A percentile compares a stretch with the other conserved stretches of the same genome.
Evolutionary conservation across 2,329 filamentous ascomycete genomes (phyloP).

Genomic region (Colletotrichum somersetense): DNA sequence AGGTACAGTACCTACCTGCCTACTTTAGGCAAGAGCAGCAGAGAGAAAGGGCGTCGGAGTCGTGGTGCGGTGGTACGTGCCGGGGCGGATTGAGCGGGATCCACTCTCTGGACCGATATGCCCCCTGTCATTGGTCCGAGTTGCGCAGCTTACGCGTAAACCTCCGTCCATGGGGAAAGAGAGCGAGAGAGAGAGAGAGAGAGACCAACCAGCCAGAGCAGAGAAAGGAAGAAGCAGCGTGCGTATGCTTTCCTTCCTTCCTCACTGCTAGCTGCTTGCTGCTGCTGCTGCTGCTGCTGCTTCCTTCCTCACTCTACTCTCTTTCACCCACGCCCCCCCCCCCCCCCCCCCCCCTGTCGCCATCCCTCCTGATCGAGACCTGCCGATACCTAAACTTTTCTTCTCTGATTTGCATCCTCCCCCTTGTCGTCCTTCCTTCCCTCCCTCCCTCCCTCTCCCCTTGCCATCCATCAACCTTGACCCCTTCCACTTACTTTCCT

Average conservation of each 20-base stretch:
- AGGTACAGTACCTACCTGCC: too few relatives aligned
- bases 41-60: conserved; percentile 17
- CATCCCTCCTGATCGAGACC: too few relatives aligned
- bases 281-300: too few relatives aligned
- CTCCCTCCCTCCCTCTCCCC: conserved; percentile 14
- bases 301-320: neutral
- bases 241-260: conserved; percentile 27
- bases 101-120: conserved; percentile 30
- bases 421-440: too few relatives aligned
- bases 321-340: conserved; percentile 10
- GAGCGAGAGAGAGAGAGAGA: too few relatives aligned
- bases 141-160: conserved; percentile 51
- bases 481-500: conserved; percentile 18
- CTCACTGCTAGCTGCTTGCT: neutral
- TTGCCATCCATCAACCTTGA: neutral
- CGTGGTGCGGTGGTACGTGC: conserved; percentile 37
- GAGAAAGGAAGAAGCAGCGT: conserved; percentile 18
- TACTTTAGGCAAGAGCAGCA: neutral
- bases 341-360: conserved; percentile 24
- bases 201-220: conserved; percentile 27
- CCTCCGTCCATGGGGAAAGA: conserved; percentile 41
- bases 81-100: conserved; percentile 31
- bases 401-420: too few relatives aligned
- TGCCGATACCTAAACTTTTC: too few relatives aligned
- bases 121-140: conserved; percentile 44